Percentiles rank a stretch among this genome's conserved stretches.
These are phyloP conservation scores for Xylaria arbuscula DNA, from an alignment of 2,329 filamentous ascomycete species.

Conservation along the genomic window DNA sequence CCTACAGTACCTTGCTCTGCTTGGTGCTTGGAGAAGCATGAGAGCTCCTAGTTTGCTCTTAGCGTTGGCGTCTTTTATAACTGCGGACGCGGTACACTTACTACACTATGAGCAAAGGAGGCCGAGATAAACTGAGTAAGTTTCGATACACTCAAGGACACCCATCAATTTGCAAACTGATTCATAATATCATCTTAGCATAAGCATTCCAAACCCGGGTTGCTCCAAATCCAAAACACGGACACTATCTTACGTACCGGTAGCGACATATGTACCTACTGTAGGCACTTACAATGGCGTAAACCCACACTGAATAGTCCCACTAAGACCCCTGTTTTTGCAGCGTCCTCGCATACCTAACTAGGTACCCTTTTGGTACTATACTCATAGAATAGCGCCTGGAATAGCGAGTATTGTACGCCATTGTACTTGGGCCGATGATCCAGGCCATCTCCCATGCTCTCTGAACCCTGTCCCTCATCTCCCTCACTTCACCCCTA, in stretches of 20 bases:
- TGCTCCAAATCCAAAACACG: not conserved
- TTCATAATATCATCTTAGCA: not conserved
- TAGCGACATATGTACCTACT: not conserved
- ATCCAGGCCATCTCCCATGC: not conserved
- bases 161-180: not conserved
- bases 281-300: not conserved
- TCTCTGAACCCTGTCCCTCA: constrained; percentile 22
- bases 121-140: too few relatives aligned
- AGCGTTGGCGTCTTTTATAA: too few relatives aligned
- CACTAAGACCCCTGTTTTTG: not conserved
- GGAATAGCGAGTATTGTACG: not conserved
- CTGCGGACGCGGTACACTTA: too few relatives aligned
- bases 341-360: not conserved
- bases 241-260: too few relatives aligned
- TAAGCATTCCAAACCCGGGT: not conserved
- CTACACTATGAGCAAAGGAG: too few relatives aligned
- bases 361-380: not conserved
- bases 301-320: not conserved
- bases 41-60: too few relatives aligned
- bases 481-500: constrained; percentile 17
- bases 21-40: too few relatives aligned
- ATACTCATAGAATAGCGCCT: not conserved
- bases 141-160: too few relatives aligned
- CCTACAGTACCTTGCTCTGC: too few relatives aligned
- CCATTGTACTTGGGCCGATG: not conserved